phyloP scores from a whole-genome alignment of 768 basidiomycete species.

The Trametes maxima region DNA sequence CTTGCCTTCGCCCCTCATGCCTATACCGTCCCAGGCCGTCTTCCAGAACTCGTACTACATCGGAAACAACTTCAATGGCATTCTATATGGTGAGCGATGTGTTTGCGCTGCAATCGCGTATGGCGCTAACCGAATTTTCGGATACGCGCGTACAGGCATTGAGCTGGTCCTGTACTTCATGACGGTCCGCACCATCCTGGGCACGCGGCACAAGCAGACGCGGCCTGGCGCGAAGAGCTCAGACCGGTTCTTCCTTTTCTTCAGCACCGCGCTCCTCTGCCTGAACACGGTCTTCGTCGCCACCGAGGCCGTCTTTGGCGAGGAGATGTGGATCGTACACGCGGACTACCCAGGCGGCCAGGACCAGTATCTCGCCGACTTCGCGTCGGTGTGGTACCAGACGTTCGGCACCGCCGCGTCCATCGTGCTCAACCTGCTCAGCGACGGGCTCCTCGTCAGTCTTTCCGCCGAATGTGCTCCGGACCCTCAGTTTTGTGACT shows the following conservation, averaged over 20 bases:
- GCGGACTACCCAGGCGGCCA: slow-evolving; percentile 39
- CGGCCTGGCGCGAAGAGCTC: background rate
- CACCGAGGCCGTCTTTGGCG: slow-evolving; percentile 34
- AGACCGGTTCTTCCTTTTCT: slow-evolving; percentile 12
- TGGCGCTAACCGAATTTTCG: background rate
- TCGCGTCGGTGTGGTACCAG: slow-evolving; percentile 35
- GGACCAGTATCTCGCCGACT: slow-evolving; percentile 33
- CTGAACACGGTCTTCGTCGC: slow-evolving; percentile 38
- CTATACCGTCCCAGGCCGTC: background rate
- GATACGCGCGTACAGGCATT: slow-evolving; percentile 24
- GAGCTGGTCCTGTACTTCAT: slow-evolving; percentile 32
- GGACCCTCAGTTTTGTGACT: background rate
- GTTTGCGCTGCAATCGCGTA: background rate
- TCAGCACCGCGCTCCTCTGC: slow-evolving; percentile 32
- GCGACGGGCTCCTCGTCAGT: slow-evolving; percentile 42
- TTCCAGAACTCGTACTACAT: slow-evolving; percentile 33
- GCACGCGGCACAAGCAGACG: background rate
- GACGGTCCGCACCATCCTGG: slow-evolving; percentile 24
- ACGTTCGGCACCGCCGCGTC: slow-evolving; percentile 32
- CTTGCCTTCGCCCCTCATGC: background rate
- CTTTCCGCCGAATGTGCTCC: background rate
- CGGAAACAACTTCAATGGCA: slow-evolving; percentile 32
- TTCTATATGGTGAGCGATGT: slow-evolving; percentile 30
- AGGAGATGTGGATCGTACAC: slow-evolving; percentile 42
- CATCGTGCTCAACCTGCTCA: slow-evolving; percentile 37